These are phyloP conservation scores for Clitoria ternatea DNA, from an alignment of 306 rosid genomes.

Conservation along the genomic window DNA sequence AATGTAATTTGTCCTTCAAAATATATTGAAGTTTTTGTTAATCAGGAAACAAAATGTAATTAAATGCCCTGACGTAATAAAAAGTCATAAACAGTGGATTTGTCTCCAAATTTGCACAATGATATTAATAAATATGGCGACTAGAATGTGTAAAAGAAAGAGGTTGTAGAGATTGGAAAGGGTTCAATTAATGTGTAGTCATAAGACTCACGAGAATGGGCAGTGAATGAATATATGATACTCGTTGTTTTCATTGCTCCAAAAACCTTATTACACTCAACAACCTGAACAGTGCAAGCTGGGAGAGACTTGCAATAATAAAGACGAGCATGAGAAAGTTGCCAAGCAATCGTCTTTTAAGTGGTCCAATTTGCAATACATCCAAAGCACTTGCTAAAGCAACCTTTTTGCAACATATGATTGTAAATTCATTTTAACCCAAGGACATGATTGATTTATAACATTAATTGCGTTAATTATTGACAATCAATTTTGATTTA, in stretches of 20 bases:
- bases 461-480: no score
- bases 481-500: no score
- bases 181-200: slow-evolving; percentile 29
- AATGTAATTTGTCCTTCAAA: no score
- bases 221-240: slow-evolving; percentile 1
- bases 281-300: slow-evolving; percentile 21
- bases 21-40: no score
- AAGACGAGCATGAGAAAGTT: slow-evolving; percentile 41
- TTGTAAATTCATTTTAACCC: no score
- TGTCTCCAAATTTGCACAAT: not conserved
- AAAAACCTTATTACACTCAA: slow-evolving; percentile 11
- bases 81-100: no score
- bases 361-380: slow-evolving; percentile 22
- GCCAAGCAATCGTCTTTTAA: slow-evolving; percentile 12
- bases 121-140: not conserved
- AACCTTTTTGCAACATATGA: no score
- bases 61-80: no score
- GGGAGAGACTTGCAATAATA: slow-evolving; percentile 11
- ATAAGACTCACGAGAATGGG: slow-evolving; percentile 44
- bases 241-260: not conserved
- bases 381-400: no score
- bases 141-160: not conserved
- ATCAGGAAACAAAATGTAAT: no score
- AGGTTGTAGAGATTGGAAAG: slow-evolving; percentile 17
- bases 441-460: no score